Conservation (phyloP, 306 rosid genomes). For the Erythrophleum fordii region DNA sequence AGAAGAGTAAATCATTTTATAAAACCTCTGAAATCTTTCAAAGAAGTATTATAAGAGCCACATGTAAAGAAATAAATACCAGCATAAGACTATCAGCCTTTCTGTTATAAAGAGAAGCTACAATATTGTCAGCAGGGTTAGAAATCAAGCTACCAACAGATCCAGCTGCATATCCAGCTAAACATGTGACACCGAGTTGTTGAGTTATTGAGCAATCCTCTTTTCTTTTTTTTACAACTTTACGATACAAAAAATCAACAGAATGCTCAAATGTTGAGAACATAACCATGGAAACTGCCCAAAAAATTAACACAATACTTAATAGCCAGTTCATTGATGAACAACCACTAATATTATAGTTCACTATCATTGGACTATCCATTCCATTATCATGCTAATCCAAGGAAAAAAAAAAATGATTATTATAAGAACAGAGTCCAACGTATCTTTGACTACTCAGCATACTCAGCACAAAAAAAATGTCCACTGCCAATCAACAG, state of each 20-base stretch:
- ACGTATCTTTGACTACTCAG: neutral
- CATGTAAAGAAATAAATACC: conserved; percentile 40
- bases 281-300: conserved; percentile 66
- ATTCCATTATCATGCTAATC: conserved; percentile 16
- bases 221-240: conserved; percentile 52
- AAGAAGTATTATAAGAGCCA: conserved; percentile 19
- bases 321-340: conserved; percentile 35
- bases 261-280: conserved; percentile 69
- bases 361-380: conserved; percentile 33
- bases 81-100: conserved; percentile 59
- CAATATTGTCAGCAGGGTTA: conserved; percentile 67
- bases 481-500: neutral
- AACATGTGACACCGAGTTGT: conserved; percentile 66
- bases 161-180: conserved; percentile 70
- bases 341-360: conserved; percentile 18
- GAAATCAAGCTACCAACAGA: conserved; percentile 68
- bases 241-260: conserved; percentile 57
- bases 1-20: conserved; percentile 29
- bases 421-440: conserved; percentile 25
- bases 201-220: conserved; percentile 61
- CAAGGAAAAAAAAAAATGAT: conserved; percentile 2
- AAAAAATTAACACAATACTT: conserved; percentile 31
- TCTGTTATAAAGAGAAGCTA: conserved; percentile 63
- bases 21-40: conserved; percentile 10
- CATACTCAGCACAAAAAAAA: conserved; percentile 11